Evolutionary conservation across 2,329 filamentous ascomycete species (phyloP), one percentile per base, ranked within the genome.

Genomic region (Rutstroemia sp.): DNA sequence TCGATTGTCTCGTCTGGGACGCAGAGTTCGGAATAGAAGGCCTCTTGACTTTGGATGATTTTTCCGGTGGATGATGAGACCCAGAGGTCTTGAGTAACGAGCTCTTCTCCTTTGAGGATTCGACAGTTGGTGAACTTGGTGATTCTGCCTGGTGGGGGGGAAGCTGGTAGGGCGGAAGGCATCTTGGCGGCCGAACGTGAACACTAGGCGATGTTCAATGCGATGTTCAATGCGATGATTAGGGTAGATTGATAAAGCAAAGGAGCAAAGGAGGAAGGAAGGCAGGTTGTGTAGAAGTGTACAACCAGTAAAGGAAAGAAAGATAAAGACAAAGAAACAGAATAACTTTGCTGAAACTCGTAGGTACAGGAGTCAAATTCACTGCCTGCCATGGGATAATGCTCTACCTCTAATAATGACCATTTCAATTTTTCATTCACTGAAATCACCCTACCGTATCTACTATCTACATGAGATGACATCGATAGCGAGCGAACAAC

Each of bases 121-220:
- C 87, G 84, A 70, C 91, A 95, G 74, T 95, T 95, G 67, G 89
- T 94, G 71, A 95, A 88, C 70, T 92, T 94, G 68, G 88, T 91
- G 69, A 96, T 86, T 66, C 79, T 78, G 39, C 39, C 39, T 3
- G 39, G 9, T 49, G 72, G 71, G 51, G 37, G 46, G n/a, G 23
- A 27, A 25, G 59, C 62, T 69, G 70, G 71, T 47, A 65, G 61
- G n/a, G 77, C 74, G 56, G 75, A 77, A 53, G 66, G 66, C 63
- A 66, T 66, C 37, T 42, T 66, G 27, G 27, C 8, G 27, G 27
- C 27, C 10, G 6, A 9, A 30, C 23, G 8, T 30, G 27, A 30
- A 30, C 27, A 30, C 27, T 30, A 10, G 27, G 27, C 27, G 9
- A 7, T 7, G 27, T 30, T 8, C 27, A 30, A 30, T 23, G 23